Conservation (phyloP, 106 monocot genomes). For the Gastrodia elata region DNA sequence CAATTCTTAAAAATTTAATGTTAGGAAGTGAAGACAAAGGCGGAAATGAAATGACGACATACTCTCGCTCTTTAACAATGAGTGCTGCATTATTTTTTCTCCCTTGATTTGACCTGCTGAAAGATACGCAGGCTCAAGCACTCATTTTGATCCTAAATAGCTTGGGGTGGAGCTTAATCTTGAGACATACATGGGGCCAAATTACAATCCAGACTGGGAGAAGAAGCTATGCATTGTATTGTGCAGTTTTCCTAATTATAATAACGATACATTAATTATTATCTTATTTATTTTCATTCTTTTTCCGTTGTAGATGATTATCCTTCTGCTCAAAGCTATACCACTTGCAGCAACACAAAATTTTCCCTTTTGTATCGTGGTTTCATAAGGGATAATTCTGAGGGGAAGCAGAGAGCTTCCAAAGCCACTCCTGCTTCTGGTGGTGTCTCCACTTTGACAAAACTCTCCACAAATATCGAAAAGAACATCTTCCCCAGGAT, state of each 20-base stretch:
- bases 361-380: slow-evolving; percentile 32
- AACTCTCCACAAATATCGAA: slow-evolving; percentile 33
- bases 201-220: not conserved
- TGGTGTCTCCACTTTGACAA: slow-evolving; percentile 23
- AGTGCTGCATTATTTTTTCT: no score
- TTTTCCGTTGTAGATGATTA: slow-evolving; percentile 27
- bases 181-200: no score
- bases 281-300: not conserved
- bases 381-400: slow-evolving; percentile 32
- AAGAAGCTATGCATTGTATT: not conserved
- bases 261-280: not conserved
- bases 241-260: not conserved
- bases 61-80: no score
- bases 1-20: no score
- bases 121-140: no score
- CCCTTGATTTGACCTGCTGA: no score
- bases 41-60: no score
- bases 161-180: no score
- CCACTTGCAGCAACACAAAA: slow-evolving; percentile 42
- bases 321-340: slow-evolving; percentile 21
- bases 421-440: slow-evolving; percentile 17
- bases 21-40: no score
- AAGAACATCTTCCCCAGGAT: slow-evolving; percentile 46
- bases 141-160: no score
- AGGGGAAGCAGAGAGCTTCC: slow-evolving; percentile 25